Conservation (phyloP, 2,329 filamentous ascomycete species). For the Sclerotinia nivalis region DNA sequence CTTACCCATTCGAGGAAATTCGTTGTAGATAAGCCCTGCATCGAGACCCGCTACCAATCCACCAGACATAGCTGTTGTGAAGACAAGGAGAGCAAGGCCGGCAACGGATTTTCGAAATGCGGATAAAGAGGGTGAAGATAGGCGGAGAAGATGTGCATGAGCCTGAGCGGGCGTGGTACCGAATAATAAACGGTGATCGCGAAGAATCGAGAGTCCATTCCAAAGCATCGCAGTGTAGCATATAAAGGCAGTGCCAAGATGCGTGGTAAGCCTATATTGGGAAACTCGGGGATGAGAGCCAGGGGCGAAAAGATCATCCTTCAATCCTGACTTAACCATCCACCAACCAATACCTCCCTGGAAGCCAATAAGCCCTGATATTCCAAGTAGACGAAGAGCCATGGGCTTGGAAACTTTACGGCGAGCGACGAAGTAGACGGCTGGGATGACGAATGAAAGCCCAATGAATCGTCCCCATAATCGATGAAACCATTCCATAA, state of each 20-base stretch:
- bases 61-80: slow-evolving; percentile 89
- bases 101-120: slow-evolving; percentile 73
- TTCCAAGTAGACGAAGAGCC: slow-evolving; percentile 75
- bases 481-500: slow-evolving; percentile 97
- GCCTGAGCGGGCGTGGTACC: slow-evolving; percentile 62
- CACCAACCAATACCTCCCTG: slow-evolving; percentile 97
- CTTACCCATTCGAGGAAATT: slow-evolving; percentile 93
- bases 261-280: slow-evolving; percentile 88
- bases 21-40: slow-evolving; percentile 96
- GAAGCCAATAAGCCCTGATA: slow-evolving; percentile 86
- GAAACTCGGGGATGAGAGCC: slow-evolving; percentile 89
- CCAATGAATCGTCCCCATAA: slow-evolving; percentile 93
- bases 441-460: slow-evolving; percentile 83
- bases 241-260: slow-evolving; percentile 85
- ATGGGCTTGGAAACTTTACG: slow-evolving; percentile 76
- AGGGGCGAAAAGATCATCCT: slow-evolving; percentile 91
- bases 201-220: slow-evolving; percentile 81
- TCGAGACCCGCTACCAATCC: slow-evolving; percentile 93
- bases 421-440: slow-evolving; percentile 82
- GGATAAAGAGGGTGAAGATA: slow-evolving; percentile 67
- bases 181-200: slow-evolving; percentile 67
- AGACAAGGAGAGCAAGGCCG: slow-evolving; percentile 73
- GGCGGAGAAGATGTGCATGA: slow-evolving; percentile 57
- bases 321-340: slow-evolving; percentile 98
- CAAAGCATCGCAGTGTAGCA: slow-evolving; percentile 95